Percentiles rank a stretch among this genome's conserved stretches.
Conservation (phyloP, 306 rosid genomes). For the Citrullus mucosospermus region DNA sequence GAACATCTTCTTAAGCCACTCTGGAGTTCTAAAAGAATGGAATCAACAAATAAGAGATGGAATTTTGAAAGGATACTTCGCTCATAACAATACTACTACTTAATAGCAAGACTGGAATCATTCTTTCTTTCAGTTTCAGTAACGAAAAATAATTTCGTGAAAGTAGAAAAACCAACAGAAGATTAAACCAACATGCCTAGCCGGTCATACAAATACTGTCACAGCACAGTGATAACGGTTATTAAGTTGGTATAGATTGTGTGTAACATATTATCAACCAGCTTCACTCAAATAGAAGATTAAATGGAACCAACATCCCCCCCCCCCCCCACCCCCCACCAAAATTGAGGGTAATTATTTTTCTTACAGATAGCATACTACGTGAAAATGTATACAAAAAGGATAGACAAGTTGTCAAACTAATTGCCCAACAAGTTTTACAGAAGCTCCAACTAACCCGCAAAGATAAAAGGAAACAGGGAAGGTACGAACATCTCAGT, state of each 20-base stretch:
- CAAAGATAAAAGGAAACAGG: neutral
- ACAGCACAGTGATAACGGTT: neutral
- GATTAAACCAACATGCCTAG: neutral
- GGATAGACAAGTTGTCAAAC: neutral
- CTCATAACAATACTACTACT: neutral
- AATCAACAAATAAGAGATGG: constrained; percentile 10
- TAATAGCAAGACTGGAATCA: neutral
- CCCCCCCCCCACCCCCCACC: neutral
- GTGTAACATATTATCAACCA: neutral
- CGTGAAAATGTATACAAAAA: neutral
- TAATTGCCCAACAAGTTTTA: neutral
- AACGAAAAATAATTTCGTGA: neutral
- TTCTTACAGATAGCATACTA: neutral
- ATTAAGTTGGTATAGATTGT: neutral
- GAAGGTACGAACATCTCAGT: neutral
- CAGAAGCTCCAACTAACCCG: neutral
- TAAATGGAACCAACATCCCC: neutral
- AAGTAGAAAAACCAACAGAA: neutral
- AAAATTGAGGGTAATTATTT: neutral
- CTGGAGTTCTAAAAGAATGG: constrained; percentile 55
- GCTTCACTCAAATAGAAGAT: neutral
- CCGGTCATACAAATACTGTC: neutral
- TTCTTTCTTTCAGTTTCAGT: neutral
- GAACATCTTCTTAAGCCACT: constrained; percentile 88
- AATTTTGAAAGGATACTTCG: neutral